Evolutionary conservation across 495 filamentous ascomycete species (phyloP).

Genomic region (Penicillium lagena): DNA sequence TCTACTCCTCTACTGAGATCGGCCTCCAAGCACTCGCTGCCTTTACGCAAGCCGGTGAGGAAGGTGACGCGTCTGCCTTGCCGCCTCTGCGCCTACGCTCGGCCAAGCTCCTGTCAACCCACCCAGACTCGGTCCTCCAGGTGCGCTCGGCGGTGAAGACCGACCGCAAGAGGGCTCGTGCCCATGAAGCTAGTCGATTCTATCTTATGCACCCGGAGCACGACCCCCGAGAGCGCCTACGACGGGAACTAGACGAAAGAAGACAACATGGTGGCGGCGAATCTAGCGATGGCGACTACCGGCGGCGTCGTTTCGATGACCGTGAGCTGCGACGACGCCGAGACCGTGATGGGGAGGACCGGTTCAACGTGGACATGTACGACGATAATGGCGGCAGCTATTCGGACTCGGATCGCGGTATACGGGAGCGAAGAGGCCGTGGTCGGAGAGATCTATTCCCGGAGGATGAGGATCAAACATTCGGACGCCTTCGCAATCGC

Average conservation of each 20-base stretch:
- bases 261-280: slow-evolving; percentile 51
- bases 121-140: slow-evolving; percentile 63
- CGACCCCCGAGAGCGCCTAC: slow-evolving; percentile 70
- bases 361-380: slow-evolving; percentile 70
- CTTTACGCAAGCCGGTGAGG: slow-evolving; percentile 41
- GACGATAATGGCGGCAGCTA: slow-evolving; percentile 50
- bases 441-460: slow-evolving; percentile 49
- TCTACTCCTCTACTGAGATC: slow-evolving; percentile 64
- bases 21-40: slow-evolving; percentile 66
- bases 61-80: slow-evolving; percentile 30
- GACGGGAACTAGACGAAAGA: slow-evolving; percentile 37
- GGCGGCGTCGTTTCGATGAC: slow-evolving; percentile 50
- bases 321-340: slow-evolving; percentile 47
- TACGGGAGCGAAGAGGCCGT: slow-evolving; percentile 17
- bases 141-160: slow-evolving; percentile 66
- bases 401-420: slow-evolving; percentile 25
- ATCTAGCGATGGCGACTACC: slow-evolving; percentile 47
- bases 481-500: slow-evolving; percentile 50
- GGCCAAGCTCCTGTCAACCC: slow-evolving; percentile 57
- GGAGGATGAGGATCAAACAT: slow-evolving; percentile 18
- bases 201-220: slow-evolving; percentile 87
- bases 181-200: slow-evolving; percentile 75
- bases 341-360: slow-evolving; percentile 43
- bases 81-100: slow-evolving; percentile 45
- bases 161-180: slow-evolving; percentile 73